Percentiles rank a stretch among this genome's conserved stretches.
phyloP scores from a whole-genome alignment of 78 protist species.

The Polysphondylium violaceum region DNA sequence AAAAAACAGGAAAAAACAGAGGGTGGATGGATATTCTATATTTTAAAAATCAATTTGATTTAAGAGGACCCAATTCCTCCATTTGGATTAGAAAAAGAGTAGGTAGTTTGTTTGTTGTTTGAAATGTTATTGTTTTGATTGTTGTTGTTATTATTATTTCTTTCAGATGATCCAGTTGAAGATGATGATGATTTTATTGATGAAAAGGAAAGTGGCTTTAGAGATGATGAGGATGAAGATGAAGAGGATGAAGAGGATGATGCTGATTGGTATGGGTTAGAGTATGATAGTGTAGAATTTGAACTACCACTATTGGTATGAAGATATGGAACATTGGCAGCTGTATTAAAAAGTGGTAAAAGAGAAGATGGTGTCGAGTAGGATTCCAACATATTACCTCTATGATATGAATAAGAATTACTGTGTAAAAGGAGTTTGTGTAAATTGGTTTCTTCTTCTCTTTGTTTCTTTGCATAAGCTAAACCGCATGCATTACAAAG shows the following conservation, averaged over 20 bases:
- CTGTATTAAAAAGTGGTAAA: conserved; percentile 31
- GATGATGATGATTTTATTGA: conserved; percentile 5
- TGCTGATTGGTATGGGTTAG: background rate
- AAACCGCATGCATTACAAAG: conserved; percentile 80
- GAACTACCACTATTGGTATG: background rate
- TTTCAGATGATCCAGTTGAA: conserved; percentile 16
- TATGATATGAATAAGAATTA: conserved; percentile 46
- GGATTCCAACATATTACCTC: conserved; percentile 59
- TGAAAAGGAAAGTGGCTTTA: conserved; percentile 25
- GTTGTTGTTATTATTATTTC: too few species aligned
- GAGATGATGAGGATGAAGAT: background rate
- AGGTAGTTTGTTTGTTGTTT: too few species aligned
- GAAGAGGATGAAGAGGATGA: background rate
- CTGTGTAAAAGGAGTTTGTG: conserved; percentile 48
- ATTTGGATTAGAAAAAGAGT: too few species aligned
- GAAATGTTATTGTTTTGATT: background rate
- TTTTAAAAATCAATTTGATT: too few species aligned
- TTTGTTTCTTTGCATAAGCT: conserved; percentile 76
- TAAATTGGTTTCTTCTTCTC: conserved; percentile 66
- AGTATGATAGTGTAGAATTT: background rate
- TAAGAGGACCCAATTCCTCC: too few species aligned
- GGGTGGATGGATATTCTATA: background rate
- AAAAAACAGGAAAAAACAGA: too few species aligned
- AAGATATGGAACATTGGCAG: conserved; percentile 47
- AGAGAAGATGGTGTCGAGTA: conserved; percentile 36